Evolutionary conservation across 768 basidiomycete genomes (phyloP).

Genomic region (Xerocomus spinulosus): DNA sequence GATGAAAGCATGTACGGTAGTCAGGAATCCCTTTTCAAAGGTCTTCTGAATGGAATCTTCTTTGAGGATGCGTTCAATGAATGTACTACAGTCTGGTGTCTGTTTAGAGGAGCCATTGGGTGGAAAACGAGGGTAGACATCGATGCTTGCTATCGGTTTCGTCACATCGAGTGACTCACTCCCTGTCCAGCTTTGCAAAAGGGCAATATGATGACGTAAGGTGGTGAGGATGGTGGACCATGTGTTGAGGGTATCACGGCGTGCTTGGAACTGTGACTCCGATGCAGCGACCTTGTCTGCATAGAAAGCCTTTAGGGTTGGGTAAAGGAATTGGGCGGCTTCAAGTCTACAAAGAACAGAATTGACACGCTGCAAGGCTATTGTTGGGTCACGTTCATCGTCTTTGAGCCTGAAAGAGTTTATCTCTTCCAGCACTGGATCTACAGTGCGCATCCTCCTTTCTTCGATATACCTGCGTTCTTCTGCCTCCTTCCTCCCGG

Average conservation of each 20-base stretch:
- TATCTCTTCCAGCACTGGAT: slow-evolving; percentile 80
- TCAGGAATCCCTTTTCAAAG: slow-evolving; percentile 86
- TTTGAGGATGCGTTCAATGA: slow-evolving; percentile 90
- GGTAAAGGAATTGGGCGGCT: slow-evolving; percentile 82
- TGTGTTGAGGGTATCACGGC: slow-evolving; percentile 83
- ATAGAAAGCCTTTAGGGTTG: slow-evolving; percentile 74
- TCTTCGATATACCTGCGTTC: slow-evolving; percentile 82
- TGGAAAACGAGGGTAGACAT: slow-evolving; percentile 34
- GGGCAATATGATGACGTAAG: slow-evolving; percentile 75
- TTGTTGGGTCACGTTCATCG: slow-evolving; percentile 29
- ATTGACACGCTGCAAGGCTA: slow-evolving; percentile 59
- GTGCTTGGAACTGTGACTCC: slow-evolving; percentile 65
- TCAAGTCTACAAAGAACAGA: slow-evolving; percentile 71
- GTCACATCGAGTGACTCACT: slow-evolving; percentile 87
- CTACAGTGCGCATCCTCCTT: slow-evolving; percentile 73
- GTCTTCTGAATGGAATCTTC: slow-evolving; percentile 95
- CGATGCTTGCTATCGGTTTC: slow-evolving; percentile 66
- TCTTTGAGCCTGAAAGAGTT: slow-evolving; percentile 64
- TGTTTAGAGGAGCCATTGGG: slow-evolving; percentile 37
- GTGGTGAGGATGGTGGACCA: slow-evolving; percentile 88
- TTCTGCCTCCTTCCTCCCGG: slow-evolving; percentile 74
- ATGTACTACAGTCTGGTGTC: slow-evolving; percentile 68
- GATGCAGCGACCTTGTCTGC: slow-evolving; percentile 70
- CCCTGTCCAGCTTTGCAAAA: slow-evolving; percentile 91
- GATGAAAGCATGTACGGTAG: slow-evolving; percentile 83